Evolutionary conservation across 176 grass and related monocot species (phyloP).

Genomic region (Aegilops tauschii): DNA sequence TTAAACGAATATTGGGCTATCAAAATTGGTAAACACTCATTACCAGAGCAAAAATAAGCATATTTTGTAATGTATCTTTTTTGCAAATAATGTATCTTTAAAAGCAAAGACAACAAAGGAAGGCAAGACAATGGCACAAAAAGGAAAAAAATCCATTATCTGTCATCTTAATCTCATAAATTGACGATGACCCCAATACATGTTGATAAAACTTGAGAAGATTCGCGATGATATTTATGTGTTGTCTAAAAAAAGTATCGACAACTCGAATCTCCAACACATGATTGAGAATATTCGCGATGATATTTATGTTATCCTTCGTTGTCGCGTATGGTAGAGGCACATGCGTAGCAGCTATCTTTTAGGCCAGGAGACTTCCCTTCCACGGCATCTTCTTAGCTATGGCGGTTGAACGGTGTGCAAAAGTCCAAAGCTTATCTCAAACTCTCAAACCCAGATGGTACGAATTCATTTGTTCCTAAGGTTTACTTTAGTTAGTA

Average conservation of each 20-base stretch:
- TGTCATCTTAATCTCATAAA: neutral
- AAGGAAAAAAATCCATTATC: neutral
- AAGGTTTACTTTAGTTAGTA: neutral
- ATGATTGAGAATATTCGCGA: neutral
- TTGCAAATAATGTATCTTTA: neutral
- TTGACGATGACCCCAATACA: neutral
- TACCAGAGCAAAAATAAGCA: too few relatives aligned
- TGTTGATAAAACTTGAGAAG: neutral
- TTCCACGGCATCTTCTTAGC: neutral
- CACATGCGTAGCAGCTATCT: neutral
- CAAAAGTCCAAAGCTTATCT: neutral
- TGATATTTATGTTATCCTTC: slow-evolving; percentile 33
- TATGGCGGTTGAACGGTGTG: neutral
- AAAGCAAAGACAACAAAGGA: neutral
- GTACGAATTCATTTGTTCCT: rapidly evolving
- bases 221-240: neutral
- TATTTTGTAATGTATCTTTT: too few relatives aligned
- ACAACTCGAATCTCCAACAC: slow-evolving; percentile 15
- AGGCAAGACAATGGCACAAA: neutral
- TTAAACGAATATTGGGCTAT: too few relatives aligned
- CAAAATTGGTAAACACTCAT: too few relatives aligned
- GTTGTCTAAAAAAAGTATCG: neutral
- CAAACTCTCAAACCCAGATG: neutral
- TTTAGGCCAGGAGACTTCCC: neutral
- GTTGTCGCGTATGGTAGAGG: neutral